Percentiles rank a stretch among this genome's conserved stretches.
phyloP scores from a whole-genome alignment of 225 moss, liverwort and hornwort genomes.

The Ulota crispa region DNA sequence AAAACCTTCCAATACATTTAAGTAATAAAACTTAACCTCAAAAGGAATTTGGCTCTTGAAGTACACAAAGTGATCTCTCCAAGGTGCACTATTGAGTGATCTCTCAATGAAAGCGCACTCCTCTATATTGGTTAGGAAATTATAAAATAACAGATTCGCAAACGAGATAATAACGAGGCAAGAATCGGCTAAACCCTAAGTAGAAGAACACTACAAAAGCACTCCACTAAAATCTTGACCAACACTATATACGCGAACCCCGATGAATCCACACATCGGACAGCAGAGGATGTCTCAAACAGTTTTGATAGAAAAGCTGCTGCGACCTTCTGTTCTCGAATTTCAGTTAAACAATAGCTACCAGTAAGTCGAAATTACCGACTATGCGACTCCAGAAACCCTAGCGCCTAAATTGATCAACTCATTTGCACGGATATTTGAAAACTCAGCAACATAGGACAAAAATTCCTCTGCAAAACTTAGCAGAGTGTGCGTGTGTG shows the following conservation, averaged over 20 bases:
- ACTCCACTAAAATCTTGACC: neutral
- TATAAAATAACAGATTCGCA: neutral
- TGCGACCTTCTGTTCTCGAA: neutral
- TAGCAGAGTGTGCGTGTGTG: neutral
- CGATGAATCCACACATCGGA: neutral
- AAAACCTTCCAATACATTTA: neutral
- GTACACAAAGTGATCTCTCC: neutral
- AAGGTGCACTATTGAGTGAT: neutral
- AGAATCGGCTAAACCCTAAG: constrained; percentile 1
- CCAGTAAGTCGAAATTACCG: neutral
- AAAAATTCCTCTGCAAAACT: neutral
- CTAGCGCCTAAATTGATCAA: neutral
- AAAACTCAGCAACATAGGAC: neutral
- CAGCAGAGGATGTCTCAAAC: neutral
- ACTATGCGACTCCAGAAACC: neutral
- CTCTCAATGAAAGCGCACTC: neutral
- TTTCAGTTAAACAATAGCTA: neutral
- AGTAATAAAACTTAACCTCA: neutral
- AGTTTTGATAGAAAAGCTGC: neutral
- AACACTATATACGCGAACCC: neutral
- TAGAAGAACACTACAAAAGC: neutral
- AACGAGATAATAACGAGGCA: neutral
- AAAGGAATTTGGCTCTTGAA: neutral
- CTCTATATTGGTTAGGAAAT: neutral
- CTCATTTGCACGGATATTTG: neutral